These are phyloP conservation scores for Bipolaris bicolor DNA, from an alignment of 2,329 filamentous ascomycete species.

Conservation along the genomic window DNA sequence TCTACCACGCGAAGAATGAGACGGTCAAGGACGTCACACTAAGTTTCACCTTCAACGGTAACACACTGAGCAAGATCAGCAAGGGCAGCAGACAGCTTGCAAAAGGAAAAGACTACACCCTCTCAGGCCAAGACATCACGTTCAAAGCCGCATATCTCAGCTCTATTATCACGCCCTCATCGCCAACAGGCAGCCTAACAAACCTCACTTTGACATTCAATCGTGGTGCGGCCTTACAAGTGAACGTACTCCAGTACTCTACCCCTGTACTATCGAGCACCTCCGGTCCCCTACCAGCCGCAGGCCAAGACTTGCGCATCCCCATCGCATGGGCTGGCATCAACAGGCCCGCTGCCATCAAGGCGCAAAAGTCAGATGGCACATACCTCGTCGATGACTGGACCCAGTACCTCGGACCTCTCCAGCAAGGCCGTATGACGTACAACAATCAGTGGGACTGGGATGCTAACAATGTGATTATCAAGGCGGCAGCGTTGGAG, in stretches of 20 bases:
- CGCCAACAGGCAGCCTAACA: conserved; percentile 55
- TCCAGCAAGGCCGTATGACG: conserved; percentile 58
- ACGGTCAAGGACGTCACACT: conserved; percentile 53
- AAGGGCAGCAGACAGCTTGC: conserved; percentile 48
- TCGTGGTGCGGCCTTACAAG: conserved; percentile 54
- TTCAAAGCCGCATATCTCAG: conserved; percentile 57
- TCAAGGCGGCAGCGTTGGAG: conserved; percentile 55
- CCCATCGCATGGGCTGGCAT: conserved; percentile 61
- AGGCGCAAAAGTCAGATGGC: conserved; percentile 57
- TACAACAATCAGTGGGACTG: conserved; percentile 61
- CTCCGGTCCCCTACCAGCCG: conserved; percentile 41
- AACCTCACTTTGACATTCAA: conserved; percentile 62
- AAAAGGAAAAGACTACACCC: conserved; percentile 55
- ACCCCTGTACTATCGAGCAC: conserved; percentile 44
- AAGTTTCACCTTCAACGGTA: conserved; percentile 62
- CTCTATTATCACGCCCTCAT: conserved; percentile 51
- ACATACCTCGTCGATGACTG: conserved; percentile 62
- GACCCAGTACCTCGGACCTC: conserved; percentile 59
- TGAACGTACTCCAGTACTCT: conserved; percentile 62
- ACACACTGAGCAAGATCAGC: conserved; percentile 53
- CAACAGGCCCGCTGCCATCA: conserved; percentile 58
- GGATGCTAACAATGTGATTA: conserved; percentile 54
- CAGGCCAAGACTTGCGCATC: conserved; percentile 54
- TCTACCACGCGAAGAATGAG: conserved; percentile 59
- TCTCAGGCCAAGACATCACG: conserved; percentile 53